Conservation (phyloP, 2,329 filamentous ascomycete species). For the Beauveria pseudobassiana region DNA sequence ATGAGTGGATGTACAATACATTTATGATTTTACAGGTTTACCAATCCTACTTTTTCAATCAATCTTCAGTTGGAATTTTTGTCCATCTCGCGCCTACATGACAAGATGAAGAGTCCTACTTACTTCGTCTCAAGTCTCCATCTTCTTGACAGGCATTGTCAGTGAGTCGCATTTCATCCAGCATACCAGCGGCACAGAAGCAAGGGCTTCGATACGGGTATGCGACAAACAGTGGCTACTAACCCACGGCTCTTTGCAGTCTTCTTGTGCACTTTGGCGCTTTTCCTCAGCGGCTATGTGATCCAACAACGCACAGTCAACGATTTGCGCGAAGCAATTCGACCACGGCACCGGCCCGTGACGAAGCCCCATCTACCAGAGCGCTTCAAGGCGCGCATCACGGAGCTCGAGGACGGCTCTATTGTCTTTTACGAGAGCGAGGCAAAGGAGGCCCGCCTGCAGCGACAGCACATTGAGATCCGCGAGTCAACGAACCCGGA, state of each 20-base stretch:
- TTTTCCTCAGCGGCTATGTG: slow-evolving; percentile 82
- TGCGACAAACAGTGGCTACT: not conserved
- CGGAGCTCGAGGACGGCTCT: slow-evolving; percentile 39
- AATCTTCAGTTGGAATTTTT: not conserved
- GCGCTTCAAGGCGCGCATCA: slow-evolving; percentile 38
- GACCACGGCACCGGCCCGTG: slow-evolving; percentile 36
- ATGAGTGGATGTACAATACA: not conserved
- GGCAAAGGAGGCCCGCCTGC: slow-evolving; percentile 18
- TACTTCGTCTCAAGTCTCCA: slow-evolving; percentile 62
- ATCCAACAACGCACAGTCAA: slow-evolving; percentile 81
- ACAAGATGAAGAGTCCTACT: slow-evolving; percentile 45
- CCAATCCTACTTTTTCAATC: not conserved
- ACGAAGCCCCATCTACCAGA: slow-evolving; percentile 45
- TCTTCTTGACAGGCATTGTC: slow-evolving; percentile 55
- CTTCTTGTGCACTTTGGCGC: slow-evolving; percentile 66
- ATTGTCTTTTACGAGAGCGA: slow-evolving; percentile 33
- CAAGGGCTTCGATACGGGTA: not conserved
- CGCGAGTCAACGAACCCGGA: slow-evolving; percentile 27
- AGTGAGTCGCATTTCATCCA: slow-evolving; percentile 38
- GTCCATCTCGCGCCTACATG: not conserved
- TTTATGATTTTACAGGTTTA: not conserved
- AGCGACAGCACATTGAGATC: slow-evolving; percentile 14
- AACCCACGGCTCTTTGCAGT: slow-evolving; percentile 37
- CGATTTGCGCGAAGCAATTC: slow-evolving; percentile 67
- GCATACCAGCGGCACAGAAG: not conserved